Percentiles rank a stretch among this genome's conserved stretches.
These are phyloP conservation scores for Lentinula edodes DNA, from an alignment of 768 basidiomycete genomes.

Conservation along the genomic window DNA sequence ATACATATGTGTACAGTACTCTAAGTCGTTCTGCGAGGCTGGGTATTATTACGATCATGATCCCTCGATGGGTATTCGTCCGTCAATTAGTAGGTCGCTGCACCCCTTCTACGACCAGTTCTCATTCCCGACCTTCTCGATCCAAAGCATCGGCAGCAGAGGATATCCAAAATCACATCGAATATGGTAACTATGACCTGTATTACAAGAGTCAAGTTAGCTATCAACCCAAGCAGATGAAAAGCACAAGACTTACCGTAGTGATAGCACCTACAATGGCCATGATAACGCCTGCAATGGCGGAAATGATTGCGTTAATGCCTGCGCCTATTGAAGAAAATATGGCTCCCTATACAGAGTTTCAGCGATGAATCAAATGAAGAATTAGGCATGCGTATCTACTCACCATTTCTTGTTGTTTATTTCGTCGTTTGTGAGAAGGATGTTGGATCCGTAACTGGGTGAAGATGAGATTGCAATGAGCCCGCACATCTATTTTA, in stretches of 20 bases:
- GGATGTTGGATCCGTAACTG: neutral
- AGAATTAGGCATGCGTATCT: too few species aligned
- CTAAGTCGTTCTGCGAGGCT: too few species aligned
- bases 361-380: neutral
- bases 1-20: too few species aligned
- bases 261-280: conserved; percentile 55
- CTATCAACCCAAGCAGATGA: neutral
- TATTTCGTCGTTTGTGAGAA: neutral
- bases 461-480: neutral
- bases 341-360: conserved; percentile 43
- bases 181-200: conserved; percentile 65
- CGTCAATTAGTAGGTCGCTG: neutral
- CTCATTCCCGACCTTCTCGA: conserved; percentile 22
- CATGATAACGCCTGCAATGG: conserved; percentile 55
- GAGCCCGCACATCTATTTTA: neutral
- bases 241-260: conserved; percentile 33
- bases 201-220: neutral
- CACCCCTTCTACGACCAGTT: neutral
- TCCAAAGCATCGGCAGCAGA: conserved; percentile 46
- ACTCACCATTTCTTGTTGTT: too few species aligned
- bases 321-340: conserved; percentile 61
- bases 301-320: conserved; percentile 54
- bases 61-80: neutral
- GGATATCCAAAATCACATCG: conserved; percentile 51
- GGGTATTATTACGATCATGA: neutral